Conservation (phyloP, 2,329 filamentous ascomycete species). For the Exophiala xenobiotica region DNA sequence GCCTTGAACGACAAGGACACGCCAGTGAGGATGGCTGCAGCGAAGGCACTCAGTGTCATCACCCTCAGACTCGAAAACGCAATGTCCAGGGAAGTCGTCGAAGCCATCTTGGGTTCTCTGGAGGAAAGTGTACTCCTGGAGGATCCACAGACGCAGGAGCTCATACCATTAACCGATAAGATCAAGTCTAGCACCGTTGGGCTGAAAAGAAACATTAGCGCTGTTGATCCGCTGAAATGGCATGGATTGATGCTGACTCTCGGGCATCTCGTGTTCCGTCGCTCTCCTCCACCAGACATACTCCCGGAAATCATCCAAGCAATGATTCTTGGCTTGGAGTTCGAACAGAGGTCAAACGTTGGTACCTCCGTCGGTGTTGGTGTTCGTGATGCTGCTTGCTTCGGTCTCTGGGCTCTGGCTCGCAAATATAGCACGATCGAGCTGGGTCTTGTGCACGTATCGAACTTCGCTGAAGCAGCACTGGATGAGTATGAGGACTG, state of each 20-base stretch:
- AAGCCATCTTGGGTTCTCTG: slow-evolving; percentile 72
- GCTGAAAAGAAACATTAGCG: slow-evolving; percentile 60
- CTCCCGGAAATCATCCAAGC: slow-evolving; percentile 74
- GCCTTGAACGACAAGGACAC: slow-evolving; percentile 83
- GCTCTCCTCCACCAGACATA: slow-evolving; percentile 70
- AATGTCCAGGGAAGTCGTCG: slow-evolving; percentile 83
- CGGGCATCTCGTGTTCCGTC: slow-evolving; percentile 80
- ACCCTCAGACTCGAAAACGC: slow-evolving; percentile 74
- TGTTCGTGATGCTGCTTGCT: slow-evolving; percentile 91
- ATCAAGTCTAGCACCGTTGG: slow-evolving; percentile 36
- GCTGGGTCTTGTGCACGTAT: slow-evolving; percentile 52
- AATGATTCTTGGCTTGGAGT: slow-evolving; percentile 75
- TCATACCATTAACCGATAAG: slow-evolving; percentile 37
- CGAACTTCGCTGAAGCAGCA: slow-evolving; percentile 11
- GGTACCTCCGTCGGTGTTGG: slow-evolving; percentile 85
- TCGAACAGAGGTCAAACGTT: slow-evolving; percentile 82
- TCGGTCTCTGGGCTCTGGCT: slow-evolving; percentile 90
- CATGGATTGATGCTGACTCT: slow-evolving; percentile 88
- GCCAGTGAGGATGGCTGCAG: slow-evolving; percentile 83
- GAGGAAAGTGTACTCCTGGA: slow-evolving; percentile 62
- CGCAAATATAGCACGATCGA: slow-evolving; percentile 81
- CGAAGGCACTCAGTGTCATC: slow-evolving; percentile 87
- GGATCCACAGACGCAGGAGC: slow-evolving; percentile 42
- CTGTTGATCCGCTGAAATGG: slow-evolving; percentile 82
- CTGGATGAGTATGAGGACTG: slow-evolving; percentile 3